Conservation (phyloP, 208 protist species). For the Crithidia acanthocephali region DNA sequence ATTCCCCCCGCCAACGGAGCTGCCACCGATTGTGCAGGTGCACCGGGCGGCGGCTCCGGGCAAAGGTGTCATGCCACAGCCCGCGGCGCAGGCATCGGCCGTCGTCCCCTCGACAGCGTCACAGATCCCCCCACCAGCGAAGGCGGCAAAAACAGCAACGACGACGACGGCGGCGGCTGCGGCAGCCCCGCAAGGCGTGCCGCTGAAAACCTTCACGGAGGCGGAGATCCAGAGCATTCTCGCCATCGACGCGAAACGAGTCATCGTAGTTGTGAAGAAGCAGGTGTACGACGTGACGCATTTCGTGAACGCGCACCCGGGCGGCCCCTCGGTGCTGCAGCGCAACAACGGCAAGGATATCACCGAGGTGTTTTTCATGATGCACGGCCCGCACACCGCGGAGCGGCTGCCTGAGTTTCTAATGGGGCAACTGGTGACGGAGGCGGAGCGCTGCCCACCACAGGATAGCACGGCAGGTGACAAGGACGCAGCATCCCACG, state of each 20-base stretch:
- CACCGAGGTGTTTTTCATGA: slow-evolving; percentile 35
- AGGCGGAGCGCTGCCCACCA: background rate
- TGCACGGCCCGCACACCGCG: slow-evolving; percentile 30
- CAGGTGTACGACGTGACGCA: slow-evolving; percentile 87
- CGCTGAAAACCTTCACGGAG: slow-evolving; percentile 22
- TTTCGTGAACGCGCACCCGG: slow-evolving; percentile 83
- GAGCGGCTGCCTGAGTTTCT: slow-evolving; percentile 25
- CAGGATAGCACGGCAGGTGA: background rate
- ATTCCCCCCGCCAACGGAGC: background rate
- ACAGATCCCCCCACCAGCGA: background rate
- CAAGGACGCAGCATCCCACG: background rate
- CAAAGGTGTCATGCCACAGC: background rate
- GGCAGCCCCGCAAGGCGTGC: background rate
- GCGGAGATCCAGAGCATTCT: slow-evolving; percentile 22
- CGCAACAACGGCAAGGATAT: slow-evolving; percentile 49
- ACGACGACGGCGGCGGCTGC: background rate
- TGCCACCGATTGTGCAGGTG: slow-evolving; percentile 6
- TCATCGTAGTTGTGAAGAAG: slow-evolving; percentile 57
- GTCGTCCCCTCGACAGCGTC: too few relatives aligned
- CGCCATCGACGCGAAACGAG: slow-evolving; percentile 30
- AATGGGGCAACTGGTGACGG: slow-evolving; percentile 24
- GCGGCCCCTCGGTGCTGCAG: slow-evolving; percentile 49
- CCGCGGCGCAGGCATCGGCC: background rate
- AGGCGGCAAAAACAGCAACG: background rate
- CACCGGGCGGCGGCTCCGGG: background rate